Evolutionary conservation across 257 asterid genomes (phyloP), one percentile per base, ranked within the genome.

Genomic region (Nicotiana tomentosiformis): DNA sequence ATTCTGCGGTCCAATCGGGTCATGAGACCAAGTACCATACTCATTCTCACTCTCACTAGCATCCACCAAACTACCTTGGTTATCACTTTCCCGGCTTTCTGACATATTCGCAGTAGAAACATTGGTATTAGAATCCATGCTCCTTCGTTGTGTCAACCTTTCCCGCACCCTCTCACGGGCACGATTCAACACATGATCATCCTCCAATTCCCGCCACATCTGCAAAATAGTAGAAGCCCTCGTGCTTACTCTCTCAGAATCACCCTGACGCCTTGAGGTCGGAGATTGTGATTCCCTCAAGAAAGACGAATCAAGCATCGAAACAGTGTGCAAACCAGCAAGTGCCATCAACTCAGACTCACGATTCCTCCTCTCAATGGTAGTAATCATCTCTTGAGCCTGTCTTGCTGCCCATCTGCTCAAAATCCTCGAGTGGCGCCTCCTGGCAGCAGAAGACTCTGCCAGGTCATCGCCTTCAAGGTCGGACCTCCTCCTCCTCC

Each of bases 121-220:
- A 74, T 87, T 89, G 43, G 92, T 83, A 82, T 88, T 88, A 83
- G 98, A 89, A 83, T 88, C 92, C 32, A 83, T 87, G 84, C 85
- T 91, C 85, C 93, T 89, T 86, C 88, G 95, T 35, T 87, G 97
- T 87, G 96, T 89, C 91, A 94, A 62, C 87, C 97, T 90, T 83
- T 87, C 98, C 80, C 95, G 88, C 77, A 87, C 94, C 83, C 97
- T 91, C 84, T 87, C 97, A 60, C 93, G 90, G 65, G 94, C 95
- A 83, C 90, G 94, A 82, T 78, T 87, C 56, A 90, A 83, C 49
- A 87, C 86, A 17, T 92, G 97, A 53, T 95, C 99, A 76, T 93
- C 98, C 90, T 95, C 99, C 90, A 93, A 86, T 86, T 91, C 98
- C 72, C 98, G 87, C 99, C 99, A 95, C 99, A 92, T 95, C 89